A percentile compares a stretch with the other conserved stretches of the same genome.
phyloP scores from a whole-genome alignment of 345 rosid species.

The Mangifera indica region DNA sequence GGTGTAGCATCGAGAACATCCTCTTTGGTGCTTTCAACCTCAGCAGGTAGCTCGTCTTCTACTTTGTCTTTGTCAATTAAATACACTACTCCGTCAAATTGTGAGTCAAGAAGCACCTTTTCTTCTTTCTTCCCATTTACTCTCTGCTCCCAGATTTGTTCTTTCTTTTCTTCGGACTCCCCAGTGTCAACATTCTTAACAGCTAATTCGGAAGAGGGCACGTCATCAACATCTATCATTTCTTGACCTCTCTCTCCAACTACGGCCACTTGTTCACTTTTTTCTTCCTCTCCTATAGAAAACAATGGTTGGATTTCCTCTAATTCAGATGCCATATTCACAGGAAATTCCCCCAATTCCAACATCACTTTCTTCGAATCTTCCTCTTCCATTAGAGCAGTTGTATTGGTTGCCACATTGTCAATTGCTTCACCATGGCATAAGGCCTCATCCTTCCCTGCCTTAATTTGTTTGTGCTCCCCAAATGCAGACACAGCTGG shows the following conservation, averaged over 20 bases:
- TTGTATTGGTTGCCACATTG: not conserved
- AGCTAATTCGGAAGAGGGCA: slow-evolving; percentile 6
- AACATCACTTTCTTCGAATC: not conserved
- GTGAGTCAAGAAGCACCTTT: not conserved
- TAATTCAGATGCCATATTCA: not conserved
- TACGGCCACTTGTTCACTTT: no score
- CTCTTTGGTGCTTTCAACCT: not conserved
- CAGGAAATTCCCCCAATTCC: slow-evolving; percentile 5
- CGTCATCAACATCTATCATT: not conserved
- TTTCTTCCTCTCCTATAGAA: not conserved
- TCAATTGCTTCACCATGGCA: slow-evolving; percentile 1
- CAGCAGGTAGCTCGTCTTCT: not conserved
- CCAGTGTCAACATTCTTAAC: not conserved
- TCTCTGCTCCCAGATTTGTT: not conserved
- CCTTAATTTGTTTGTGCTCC: no score
- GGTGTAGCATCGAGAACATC: not conserved
- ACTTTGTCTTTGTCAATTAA: not conserved
- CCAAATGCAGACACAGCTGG: not conserved
- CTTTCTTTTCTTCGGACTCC: slow-evolving; percentile 15
- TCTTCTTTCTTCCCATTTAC: not conserved
- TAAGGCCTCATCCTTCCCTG: no score
- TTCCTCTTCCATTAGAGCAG: not conserved
- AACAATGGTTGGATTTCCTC: slow-evolving; percentile 7
- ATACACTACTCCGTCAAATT: not conserved
- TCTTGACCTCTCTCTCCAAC: no score